Base-by-base conservation (phyloP, 192 early-diverging fungal species). In the Rhizophagus sp. region DNA sequence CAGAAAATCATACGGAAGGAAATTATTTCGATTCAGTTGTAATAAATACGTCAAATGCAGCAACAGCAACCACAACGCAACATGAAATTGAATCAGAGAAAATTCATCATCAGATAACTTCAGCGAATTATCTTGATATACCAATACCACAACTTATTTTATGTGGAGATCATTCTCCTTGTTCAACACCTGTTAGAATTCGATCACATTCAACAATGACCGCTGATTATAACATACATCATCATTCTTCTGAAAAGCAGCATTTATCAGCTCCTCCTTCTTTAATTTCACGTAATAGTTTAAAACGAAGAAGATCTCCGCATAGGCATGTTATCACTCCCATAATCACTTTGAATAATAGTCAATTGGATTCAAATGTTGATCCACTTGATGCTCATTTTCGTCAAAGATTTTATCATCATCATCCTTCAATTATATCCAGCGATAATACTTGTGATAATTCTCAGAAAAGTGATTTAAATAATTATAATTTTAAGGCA, bases 391-490 rank as follows among this genome's bases (percentile, higher is more conserved):
- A 57, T 22, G 0, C 22, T 57, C 17, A 57, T 57, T 57, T 57
- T 57, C 52, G 52, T 7, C 52, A 57, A 22, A 57, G 17, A 7
- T 22, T 57, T 22, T 22, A 7, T 57, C 52, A 57, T 19, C 15
- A 57, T 57, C n/a, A 44, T 11, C 36, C n/a, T n/a, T 34, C 15
- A 1, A 10, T 36, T 36, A 15, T 69, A 0, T 36, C n/a, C 34
- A 33, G 44, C 27, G 12, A 50, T 39, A 62, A 25, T 49, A 73
- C 39, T 19, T 36, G 24, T 68, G 78, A 57, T 76, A n/a, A 41
- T 63, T n/a, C 34, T 10, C 47, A 74, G 62, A 77, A 84, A 62
- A 19, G 66, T 52, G 76, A 70, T 19, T 80, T 84, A 52, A 68
- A 72, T 68, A 2, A 75, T 22, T 4, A 12, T 50, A 19, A 44